Evolutionary conservation across 495 filamentous ascomycete genomes (phyloP).

Genomic region (Xylaria intraflava): DNA sequence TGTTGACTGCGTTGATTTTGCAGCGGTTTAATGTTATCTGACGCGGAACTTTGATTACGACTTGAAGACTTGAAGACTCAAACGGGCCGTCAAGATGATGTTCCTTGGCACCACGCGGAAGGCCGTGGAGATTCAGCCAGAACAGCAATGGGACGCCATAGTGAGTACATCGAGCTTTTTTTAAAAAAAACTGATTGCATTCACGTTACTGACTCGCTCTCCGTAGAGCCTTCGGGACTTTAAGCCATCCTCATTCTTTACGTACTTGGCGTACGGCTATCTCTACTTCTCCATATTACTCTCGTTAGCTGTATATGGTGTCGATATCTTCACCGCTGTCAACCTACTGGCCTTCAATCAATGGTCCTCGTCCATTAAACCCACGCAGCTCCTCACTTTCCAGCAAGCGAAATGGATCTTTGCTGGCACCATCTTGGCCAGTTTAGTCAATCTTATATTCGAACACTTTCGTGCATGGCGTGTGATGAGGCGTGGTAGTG

Average conservation of each 20-base stretch:
- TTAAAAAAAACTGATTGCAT: not conserved
- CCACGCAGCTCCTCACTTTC: constrained; percentile 50
- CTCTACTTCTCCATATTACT: constrained; percentile 73
- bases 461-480: constrained; percentile 71
- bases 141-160: constrained; percentile 94
- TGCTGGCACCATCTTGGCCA: constrained; percentile 78
- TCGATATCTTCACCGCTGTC: constrained; percentile 88
- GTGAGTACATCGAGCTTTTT: constrained; percentile 46
- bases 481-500: constrained; percentile 73
- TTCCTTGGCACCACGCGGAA: constrained; percentile 67
- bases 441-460: constrained; percentile 66
- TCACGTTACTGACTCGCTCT: not conserved
- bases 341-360: constrained; percentile 77
- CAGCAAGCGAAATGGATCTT: constrained; percentile 81
- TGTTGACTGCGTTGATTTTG: constrained; percentile 13
- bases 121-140: constrained; percentile 56
- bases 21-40: constrained; percentile 2
- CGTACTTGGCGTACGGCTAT: constrained; percentile 74
- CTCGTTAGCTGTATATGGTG: constrained; percentile 75
- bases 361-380: constrained; percentile 51
- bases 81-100: constrained; percentile 61
- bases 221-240: constrained; percentile 81
- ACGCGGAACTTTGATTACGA: not conserved
- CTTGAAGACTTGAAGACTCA: constrained; percentile 2
- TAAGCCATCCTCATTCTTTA: constrained; percentile 68